phyloP scores from a whole-genome alignment of 1,284 basidiomycete genomes.

The Tilletia setariae region DNA sequence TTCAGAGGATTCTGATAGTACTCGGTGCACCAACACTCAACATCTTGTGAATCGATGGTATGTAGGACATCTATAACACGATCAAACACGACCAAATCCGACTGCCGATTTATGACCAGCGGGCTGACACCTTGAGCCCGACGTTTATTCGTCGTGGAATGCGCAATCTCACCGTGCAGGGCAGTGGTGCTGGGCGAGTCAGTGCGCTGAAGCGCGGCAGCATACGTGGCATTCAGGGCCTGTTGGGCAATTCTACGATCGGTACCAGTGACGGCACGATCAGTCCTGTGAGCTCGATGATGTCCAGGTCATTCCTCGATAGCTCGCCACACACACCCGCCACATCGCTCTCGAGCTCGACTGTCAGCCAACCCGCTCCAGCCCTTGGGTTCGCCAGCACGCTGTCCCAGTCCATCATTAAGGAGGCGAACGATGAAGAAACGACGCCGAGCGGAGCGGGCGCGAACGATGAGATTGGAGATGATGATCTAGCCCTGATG shows the following conservation, averaged over 20 bases:
- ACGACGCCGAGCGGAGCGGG: constrained; percentile 58
- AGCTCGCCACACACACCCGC: constrained; percentile 20
- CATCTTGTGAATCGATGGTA: background rate
- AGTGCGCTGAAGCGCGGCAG: constrained; percentile 81
- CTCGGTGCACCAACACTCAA: too few species aligned
- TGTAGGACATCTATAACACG: constrained; percentile 87
- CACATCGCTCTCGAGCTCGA: constrained; percentile 17
- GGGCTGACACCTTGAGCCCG: background rate
- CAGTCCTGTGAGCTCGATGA: constrained; percentile 27
- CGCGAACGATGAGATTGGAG: constrained; percentile 50
- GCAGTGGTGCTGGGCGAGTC: constrained; percentile 58
- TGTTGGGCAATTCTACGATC: constrained; percentile 59
- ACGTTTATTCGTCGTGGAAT: constrained; percentile 3
- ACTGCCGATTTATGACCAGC: constrained; percentile 61
- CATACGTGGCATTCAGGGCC: constrained; percentile 76
- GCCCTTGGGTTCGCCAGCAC: constrained; percentile 92
- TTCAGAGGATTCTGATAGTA: too few species aligned
- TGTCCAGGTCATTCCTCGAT: constrained; percentile 30
- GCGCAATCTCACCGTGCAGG: background rate
- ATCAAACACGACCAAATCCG: constrained; percentile 87
- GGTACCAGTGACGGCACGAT: constrained; percentile 21
- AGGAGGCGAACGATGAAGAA: constrained; percentile 88
- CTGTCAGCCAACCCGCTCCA: background rate
- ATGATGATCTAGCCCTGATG: constrained; percentile 88
- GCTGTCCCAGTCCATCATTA: constrained; percentile 90